Conservation (phyloP, 495 filamentous ascomycete species). For the Tuber microsphaerosporum region DNA sequence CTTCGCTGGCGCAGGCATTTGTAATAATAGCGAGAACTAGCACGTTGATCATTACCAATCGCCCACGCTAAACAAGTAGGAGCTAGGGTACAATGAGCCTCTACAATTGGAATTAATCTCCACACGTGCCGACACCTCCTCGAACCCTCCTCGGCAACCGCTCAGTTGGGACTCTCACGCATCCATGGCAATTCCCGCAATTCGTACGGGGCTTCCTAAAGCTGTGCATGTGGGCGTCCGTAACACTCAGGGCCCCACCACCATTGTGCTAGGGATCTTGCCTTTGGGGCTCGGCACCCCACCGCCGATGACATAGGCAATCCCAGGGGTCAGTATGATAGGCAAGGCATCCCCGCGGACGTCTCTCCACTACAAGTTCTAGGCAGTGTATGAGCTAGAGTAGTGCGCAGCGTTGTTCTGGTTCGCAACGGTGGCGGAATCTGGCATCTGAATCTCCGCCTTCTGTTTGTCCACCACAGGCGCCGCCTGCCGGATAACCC, state of each 20-base stretch:
- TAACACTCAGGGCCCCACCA: too few relatives aligned
- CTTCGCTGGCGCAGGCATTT: constrained; percentile 29
- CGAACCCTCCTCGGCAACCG: too few relatives aligned
- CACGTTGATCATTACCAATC: neutral
- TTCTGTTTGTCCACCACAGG: too few relatives aligned
- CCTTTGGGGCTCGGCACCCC: constrained; percentile 52
- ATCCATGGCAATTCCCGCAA: too few relatives aligned
- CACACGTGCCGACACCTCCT: constrained; percentile 45
- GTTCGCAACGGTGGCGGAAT: too few relatives aligned
- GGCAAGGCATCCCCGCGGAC: constrained; percentile 51
- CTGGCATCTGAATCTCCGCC: too few relatives aligned
- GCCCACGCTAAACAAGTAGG: neutral
- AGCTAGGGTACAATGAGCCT: neutral
- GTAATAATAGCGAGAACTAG: constrained; percentile 39
- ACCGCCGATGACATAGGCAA: too few relatives aligned
- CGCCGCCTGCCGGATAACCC: too few relatives aligned
- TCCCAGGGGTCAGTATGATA: constrained; percentile 46
- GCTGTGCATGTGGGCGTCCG: too few relatives aligned
- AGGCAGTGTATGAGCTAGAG: constrained; percentile 40
- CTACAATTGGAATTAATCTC: constrained; percentile 40
- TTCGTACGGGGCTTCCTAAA: too few relatives aligned
- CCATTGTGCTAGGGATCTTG: constrained; percentile 52
- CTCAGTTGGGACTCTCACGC: too few relatives aligned
- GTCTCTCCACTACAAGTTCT: constrained; percentile 51
- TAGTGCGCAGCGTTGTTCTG: constrained; percentile 45